Conservation (phyloP, 441 rosid genomes). For the Adansonia grandidieri region DNA sequence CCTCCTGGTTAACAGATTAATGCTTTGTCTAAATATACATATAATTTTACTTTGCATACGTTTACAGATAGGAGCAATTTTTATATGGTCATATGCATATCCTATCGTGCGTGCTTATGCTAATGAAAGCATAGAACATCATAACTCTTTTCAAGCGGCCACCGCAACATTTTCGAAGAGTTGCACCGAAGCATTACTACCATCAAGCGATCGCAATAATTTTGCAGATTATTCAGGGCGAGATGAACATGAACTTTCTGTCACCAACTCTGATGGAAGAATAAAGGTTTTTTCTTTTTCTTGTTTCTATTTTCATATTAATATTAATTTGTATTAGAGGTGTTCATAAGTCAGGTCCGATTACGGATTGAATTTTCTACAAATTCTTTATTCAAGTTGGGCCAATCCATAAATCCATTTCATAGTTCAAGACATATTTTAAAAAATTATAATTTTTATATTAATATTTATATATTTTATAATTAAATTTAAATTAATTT, state of each 20-base stretch:
- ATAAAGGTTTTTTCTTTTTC: neutral
- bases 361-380: neutral
- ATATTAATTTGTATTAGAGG: neutral
- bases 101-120: conserved; percentile 31
- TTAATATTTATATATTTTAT: too few relatives aligned
- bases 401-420: too few relatives aligned
- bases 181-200: conserved; percentile 52
- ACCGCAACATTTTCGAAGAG: conserved; percentile 21
- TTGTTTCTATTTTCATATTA: neutral
- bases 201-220: conserved; percentile 6
- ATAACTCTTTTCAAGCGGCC: neutral
- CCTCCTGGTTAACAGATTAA: too few relatives aligned
- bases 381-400: too few relatives aligned
- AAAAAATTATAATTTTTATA: too few relatives aligned
- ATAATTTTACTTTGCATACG: neutral
- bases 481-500: too few relatives aligned
- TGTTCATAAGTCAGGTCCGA: neutral
- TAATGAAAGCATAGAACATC: conserved; percentile 2
- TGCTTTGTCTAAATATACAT: too few relatives aligned
- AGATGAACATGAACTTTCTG: conserved; percentile 26
- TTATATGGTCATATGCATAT: conserved; percentile 43
- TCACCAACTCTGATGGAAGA: conserved; percentile 11
- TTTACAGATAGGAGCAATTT: conserved; percentile 39
- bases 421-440: too few relatives aligned
- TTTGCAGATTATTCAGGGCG: conserved; percentile 23